Evolutionary conservation across 2,329 filamentous ascomycete genomes (phyloP).

Genomic region (Colletotrichum orbiculare): DNA sequence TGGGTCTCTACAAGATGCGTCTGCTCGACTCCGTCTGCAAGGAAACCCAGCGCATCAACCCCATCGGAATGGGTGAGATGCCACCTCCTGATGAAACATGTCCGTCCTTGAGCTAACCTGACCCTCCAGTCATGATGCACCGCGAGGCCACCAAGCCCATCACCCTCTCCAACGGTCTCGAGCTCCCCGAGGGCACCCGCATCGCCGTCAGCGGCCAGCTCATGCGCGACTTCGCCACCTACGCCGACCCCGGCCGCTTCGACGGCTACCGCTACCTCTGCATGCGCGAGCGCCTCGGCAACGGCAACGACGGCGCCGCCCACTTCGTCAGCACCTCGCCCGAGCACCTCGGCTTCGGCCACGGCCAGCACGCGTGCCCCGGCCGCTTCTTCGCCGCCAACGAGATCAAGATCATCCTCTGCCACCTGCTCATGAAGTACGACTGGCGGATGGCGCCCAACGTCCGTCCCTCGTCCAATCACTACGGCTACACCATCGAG

Average conservation of each 20-base stretch:
- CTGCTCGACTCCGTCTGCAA: slow-evolving; percentile 33
- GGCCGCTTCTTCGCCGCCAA: slow-evolving; percentile 52
- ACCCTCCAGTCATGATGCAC: slow-evolving; percentile 23
- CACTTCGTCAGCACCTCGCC: slow-evolving; percentile 46
- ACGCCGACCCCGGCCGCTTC: slow-evolving; percentile 25
- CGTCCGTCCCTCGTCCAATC: slow-evolving; percentile 11
- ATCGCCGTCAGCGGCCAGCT: slow-evolving; percentile 25
- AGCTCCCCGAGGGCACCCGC: slow-evolving; percentile 30
- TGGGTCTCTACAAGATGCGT: slow-evolving; percentile 34
- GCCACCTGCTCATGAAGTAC: slow-evolving; percentile 46
- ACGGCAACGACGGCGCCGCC: slow-evolving; percentile 36
- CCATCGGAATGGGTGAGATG: slow-evolving; percentile 19
- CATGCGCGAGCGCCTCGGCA: slow-evolving; percentile 30
- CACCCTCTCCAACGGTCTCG: slow-evolving; percentile 31
- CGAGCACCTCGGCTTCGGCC: slow-evolving; percentile 47
- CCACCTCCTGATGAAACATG: fast-evolving
- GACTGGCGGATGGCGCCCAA: slow-evolving; percentile 39
- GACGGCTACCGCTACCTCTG: slow-evolving; percentile 29
- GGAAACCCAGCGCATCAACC: slow-evolving; percentile 27
- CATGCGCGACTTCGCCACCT: slow-evolving; percentile 25
- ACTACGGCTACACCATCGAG: slow-evolving; percentile 29
- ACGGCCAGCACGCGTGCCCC: slow-evolving; percentile 51
- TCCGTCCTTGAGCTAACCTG: background rate
- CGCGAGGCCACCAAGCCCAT: slow-evolving; percentile 26
- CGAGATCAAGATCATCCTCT: slow-evolving; percentile 50